phyloP scores from a whole-genome alignment of 495 filamentous ascomycete genomes.

The Lasiosphaeria hispida region DNA sequence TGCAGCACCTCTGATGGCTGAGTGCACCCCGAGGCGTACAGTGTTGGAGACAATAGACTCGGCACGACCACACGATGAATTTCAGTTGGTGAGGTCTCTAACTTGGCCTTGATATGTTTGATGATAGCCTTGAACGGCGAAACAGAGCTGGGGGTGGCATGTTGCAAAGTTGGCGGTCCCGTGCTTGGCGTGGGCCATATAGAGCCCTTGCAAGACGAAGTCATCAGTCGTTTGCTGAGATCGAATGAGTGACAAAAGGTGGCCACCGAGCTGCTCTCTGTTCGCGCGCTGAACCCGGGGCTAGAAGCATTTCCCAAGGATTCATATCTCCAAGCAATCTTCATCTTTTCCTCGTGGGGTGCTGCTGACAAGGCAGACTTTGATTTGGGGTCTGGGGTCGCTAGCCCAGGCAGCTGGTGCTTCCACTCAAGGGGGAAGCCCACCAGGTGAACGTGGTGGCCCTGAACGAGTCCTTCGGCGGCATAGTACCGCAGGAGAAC shows the following conservation, averaged over 20 bases:
- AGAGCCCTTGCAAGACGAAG: conserved; percentile 48
- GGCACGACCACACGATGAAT: conserved; percentile 86
- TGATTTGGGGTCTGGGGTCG: conserved; percentile 44
- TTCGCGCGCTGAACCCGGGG: conserved; percentile 58
- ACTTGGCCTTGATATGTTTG: conserved; percentile 53
- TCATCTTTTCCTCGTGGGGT: conserved; percentile 73
- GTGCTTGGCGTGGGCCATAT: conserved; percentile 47
- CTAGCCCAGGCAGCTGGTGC: conserved; percentile 74
- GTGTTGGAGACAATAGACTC: conserved; percentile 73
- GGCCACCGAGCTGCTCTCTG: conserved; percentile 27
- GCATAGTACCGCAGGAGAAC: conserved; percentile 84
- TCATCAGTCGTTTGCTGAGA: conserved; percentile 74
- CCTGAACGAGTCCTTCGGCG: conserved; percentile 89
- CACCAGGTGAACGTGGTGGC: conserved; percentile 81
- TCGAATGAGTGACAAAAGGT: conserved; percentile 88
- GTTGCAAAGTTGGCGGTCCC: conserved; percentile 23
- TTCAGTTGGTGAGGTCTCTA: conserved; percentile 55
- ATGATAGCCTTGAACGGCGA: conserved; percentile 68
- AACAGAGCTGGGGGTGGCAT: conserved; percentile 2
- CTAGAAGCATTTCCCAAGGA: conserved; percentile 59
- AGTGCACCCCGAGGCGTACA: conserved; percentile 68
- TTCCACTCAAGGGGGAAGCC: conserved; percentile 78
- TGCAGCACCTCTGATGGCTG: conserved; percentile 71
- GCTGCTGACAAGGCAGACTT: conserved; percentile 39
- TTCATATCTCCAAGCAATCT: conserved; percentile 98